Percentiles rank a stretch among this genome's conserved stretches.
These are phyloP conservation scores for Podila horticola DNA, from an alignment of 192 early-diverging fungal species.

Conservation along the genomic window DNA sequence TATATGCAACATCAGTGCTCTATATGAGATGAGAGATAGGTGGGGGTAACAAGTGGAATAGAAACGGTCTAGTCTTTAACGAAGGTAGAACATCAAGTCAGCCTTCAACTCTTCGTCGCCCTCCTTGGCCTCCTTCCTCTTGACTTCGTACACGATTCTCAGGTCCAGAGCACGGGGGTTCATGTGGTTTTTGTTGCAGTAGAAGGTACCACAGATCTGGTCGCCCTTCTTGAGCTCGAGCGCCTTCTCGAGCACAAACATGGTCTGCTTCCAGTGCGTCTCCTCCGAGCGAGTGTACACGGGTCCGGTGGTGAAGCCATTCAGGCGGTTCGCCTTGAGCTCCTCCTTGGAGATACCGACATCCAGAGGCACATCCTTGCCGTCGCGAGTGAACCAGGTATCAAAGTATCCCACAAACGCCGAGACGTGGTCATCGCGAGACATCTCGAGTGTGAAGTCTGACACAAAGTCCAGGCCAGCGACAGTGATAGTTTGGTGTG, in stretches of 20 bases:
- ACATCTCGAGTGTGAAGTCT: constrained; percentile 83
- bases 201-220: constrained; percentile 43
- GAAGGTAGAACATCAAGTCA: constrained; percentile 40
- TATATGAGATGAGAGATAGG: neutral
- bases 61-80: constrained; percentile 10
- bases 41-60: neutral
- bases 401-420: constrained; percentile 98
- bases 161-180: constrained; percentile 47
- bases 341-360: constrained; percentile 42
- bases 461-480: constrained; percentile 86
- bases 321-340: constrained; percentile 37
- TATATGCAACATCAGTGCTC: too few relatives aligned
- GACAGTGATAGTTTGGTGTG: constrained; percentile 88
- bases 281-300: constrained; percentile 80
- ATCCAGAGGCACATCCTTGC: constrained; percentile 80
- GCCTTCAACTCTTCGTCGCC: constrained; percentile 24
- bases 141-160: constrained; percentile 46
- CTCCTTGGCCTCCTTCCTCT: neutral
- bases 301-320: constrained; percentile 68
- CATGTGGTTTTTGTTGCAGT: constrained; percentile 30
- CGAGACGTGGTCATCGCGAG: constrained; percentile 88
- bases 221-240: constrained; percentile 67
- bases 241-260: constrained; percentile 89
- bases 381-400: constrained; percentile 92
- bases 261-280: constrained; percentile 99